Percentiles rank a stretch among this genome's conserved stretches.
Conservation (phyloP, 1,139 yeast species). For the Lodderomyces oxycetoniae region DNA sequence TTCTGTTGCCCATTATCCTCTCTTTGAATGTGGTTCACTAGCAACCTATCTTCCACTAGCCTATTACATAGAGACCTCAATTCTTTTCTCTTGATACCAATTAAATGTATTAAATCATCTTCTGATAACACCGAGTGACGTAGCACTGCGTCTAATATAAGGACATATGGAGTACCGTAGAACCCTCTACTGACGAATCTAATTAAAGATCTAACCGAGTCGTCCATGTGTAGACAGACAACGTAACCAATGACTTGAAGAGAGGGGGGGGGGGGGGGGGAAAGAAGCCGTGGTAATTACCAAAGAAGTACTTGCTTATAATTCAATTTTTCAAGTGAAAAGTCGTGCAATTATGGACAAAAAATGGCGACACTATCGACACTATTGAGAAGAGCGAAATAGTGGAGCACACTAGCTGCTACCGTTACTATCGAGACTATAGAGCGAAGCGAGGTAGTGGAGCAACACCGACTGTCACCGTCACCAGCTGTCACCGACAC, state of each 20-base stretch:
- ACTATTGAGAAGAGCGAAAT: no score
- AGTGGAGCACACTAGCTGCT: no score
- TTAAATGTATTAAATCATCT: slow-evolving; percentile 76
- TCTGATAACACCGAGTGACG: slow-evolving; percentile 91
- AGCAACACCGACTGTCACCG: no score
- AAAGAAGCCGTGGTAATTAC: not conserved
- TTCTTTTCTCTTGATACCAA: slow-evolving; percentile 85
- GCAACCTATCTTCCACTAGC: slow-evolving; percentile 75
- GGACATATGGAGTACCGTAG: slow-evolving; percentile 77
- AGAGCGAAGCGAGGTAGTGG: slow-evolving; percentile 1
- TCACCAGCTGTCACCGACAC: no score
- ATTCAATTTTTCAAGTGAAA: no score
- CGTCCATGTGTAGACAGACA: slow-evolving; percentile 29
- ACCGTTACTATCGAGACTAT: not conserved
- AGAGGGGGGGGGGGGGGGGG: not conserved
- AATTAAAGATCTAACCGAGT: slow-evolving; percentile 37
- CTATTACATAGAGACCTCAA: slow-evolving; percentile 77
- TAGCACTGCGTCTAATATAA: slow-evolving; percentile 83
- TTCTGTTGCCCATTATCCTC: slow-evolving; percentile 77
- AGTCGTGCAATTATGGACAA: no score
- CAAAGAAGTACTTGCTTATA: no score
- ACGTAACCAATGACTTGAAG: slow-evolving; percentile 1
- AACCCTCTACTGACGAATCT: slow-evolving; percentile 79
- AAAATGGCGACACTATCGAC: no score
- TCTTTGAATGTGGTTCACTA: slow-evolving; percentile 66